Conservation (phyloP, 257 asterid species). For the Linderniella brevidens region DNA sequence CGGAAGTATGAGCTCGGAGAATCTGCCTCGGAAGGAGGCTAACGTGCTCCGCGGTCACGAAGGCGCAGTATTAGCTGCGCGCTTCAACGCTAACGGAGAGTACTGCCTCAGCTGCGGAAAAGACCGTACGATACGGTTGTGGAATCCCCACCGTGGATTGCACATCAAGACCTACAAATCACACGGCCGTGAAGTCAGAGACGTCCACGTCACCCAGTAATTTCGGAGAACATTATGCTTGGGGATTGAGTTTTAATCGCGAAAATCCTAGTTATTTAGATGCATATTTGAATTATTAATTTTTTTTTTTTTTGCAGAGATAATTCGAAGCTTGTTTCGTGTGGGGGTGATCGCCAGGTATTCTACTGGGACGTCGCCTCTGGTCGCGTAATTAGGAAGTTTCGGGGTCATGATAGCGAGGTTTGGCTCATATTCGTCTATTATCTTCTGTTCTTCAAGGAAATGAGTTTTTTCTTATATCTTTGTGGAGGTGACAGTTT, state of each 20-base stretch:
- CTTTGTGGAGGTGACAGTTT: no score
- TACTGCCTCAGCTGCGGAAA: conserved; percentile 88
- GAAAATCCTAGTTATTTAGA: no score
- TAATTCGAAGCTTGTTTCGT: conserved; percentile 71
- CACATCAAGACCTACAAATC: conserved; percentile 85
- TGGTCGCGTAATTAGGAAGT: conserved; percentile 82
- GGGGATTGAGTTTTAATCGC: no score
- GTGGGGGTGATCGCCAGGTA: conserved; percentile 90
- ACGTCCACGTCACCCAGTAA: conserved; percentile 70
- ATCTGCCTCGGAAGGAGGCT: conserved; percentile 54
- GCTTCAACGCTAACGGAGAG: conserved; percentile 83
- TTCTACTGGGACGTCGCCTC: conserved; percentile 93
- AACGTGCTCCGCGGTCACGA: conserved; percentile 76
- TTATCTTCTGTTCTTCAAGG: not conserved
- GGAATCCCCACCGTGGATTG: conserved; percentile 96
- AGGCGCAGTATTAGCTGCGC: conserved; percentile 87
- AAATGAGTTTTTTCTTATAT: no score
- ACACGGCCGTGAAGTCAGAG: conserved; percentile 93
- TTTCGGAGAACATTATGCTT: no score
- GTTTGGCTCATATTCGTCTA: conserved; percentile 15
- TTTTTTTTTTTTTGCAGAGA: conserved; percentile 40
- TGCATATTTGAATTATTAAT: no score
- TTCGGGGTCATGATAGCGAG: conserved; percentile 98
- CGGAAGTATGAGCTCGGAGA: conserved; percentile 22
- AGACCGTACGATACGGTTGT: conserved; percentile 81